phyloP scores from a whole-genome alignment of 306 rosid species.

The Vigna hirtella region DNA sequence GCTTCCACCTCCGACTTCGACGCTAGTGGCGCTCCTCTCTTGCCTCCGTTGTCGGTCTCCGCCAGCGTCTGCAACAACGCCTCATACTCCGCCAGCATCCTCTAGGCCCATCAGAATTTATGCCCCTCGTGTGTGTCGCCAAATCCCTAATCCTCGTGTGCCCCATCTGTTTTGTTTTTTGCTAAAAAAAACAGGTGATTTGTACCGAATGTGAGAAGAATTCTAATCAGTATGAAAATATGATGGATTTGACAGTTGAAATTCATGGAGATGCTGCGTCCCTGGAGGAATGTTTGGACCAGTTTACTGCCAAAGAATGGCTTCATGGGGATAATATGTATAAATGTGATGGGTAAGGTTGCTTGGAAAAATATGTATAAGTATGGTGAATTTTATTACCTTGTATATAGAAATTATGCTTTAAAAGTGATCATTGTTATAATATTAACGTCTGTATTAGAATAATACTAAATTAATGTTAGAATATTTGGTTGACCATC shows the following conservation, averaged over 20 bases:
- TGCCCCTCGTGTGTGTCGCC: conserved; percentile 66
- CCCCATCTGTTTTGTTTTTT: not conserved
- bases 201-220: conserved; percentile 78
- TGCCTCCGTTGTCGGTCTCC: conserved; percentile 67
- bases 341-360: conserved; percentile 96
- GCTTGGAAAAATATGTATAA: conserved; percentile 32
- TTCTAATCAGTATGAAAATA: conserved; percentile 89
- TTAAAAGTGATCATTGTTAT: not conserved
- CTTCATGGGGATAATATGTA: conserved; percentile 96
- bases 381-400: not conserved
- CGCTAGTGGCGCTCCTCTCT: conserved; percentile 84
- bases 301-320: conserved; percentile 84
- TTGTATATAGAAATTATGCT: not conserved
- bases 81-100: conserved; percentile 75
- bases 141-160: conserved; percentile 59
- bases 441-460: not conserved
- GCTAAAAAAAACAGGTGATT: conserved; percentile 62
- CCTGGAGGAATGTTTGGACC: conserved; percentile 92
- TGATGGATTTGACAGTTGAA: conserved; percentile 99
- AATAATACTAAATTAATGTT: not conserved
- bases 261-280: conserved; percentile 94
- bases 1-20: conserved; percentile 58
- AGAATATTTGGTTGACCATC: not conserved
- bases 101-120: conserved; percentile 82
- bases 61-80: conserved; percentile 75